Conservation (phyloP, 768 basidiomycete genomes). For the Russula ochroleuca region DNA sequence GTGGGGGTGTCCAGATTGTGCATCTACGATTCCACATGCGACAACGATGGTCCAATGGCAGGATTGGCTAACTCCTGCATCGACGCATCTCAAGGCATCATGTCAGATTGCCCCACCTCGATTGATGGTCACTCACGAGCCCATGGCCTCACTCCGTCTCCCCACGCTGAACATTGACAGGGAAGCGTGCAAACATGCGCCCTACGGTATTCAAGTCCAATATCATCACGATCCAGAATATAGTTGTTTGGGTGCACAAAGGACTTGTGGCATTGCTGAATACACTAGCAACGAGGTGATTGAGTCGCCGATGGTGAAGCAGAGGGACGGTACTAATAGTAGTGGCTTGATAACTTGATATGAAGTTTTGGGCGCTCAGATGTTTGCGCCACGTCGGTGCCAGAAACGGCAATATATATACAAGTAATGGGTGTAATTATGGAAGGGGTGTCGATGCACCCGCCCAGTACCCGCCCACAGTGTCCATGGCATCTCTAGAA, state of each 20-base stretch:
- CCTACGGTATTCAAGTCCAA: too few species aligned
- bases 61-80: not conserved
- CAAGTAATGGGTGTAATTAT: too few species aligned
- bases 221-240: not conserved
- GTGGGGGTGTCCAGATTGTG: too few species aligned
- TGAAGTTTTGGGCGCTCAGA: too few species aligned
- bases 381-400: too few species aligned
- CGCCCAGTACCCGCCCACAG: not conserved
- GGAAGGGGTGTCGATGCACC: too few species aligned
- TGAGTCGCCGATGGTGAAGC: too few species aligned
- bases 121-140: not conserved
- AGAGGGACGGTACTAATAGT: not conserved
- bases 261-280: not conserved
- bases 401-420: too few species aligned
- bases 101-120: not conserved
- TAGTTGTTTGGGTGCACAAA: not conserved
- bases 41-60: not conserved
- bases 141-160: not conserved
- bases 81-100: not conserved
- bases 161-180: not conserved
- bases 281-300: not conserved
- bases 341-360: too few species aligned
- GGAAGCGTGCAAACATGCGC: too few species aligned
- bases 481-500: constrained; percentile 37
- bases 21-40: too few species aligned